A percentile compares a stretch with the other conserved stretches of the same genome.
Evolutionary conservation across 1,284 basidiomycete species (phyloP).

Genomic region (Malassezia pachydermatis): DNA sequence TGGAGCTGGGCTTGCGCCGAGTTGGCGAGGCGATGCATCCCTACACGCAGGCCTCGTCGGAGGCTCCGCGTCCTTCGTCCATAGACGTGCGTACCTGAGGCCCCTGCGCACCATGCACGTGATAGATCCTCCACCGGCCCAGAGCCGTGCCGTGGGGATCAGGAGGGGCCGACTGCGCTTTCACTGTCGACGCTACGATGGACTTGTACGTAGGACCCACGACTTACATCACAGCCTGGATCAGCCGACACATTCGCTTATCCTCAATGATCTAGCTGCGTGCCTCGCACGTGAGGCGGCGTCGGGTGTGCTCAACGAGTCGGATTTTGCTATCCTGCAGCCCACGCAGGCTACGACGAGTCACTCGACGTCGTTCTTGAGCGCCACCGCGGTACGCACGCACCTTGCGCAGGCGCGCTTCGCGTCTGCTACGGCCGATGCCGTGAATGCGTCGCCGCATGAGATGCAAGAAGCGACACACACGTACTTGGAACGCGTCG

Average conservation of each 20-base stretch:
- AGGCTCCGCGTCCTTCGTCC: too few relatives aligned
- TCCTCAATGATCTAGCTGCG: conserved; percentile 67
- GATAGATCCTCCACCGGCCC: too few relatives aligned
- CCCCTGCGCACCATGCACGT: background rate
- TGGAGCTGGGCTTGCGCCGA: conserved; percentile 23
- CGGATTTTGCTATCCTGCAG: conserved; percentile 11
- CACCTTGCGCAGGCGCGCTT: conserved; percentile 44
- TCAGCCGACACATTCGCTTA: conserved; percentile 65
- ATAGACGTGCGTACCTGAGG: too few relatives aligned
- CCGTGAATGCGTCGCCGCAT: conserved; percentile 17
- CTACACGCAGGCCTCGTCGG: too few relatives aligned
- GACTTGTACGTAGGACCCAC: conserved; percentile 7
- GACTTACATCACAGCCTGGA: conserved; percentile 34
- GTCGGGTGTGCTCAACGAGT: background rate
- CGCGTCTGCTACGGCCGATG: conserved; percentile 33
- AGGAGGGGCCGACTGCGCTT: background rate
- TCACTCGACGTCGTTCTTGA: background rate
- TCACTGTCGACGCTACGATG: background rate
- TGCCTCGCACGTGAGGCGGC: conserved; percentile 51
- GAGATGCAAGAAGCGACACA: background rate
- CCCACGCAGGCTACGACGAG: background rate
- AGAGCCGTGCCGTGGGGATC: background rate
- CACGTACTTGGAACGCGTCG: conserved; percentile 7
- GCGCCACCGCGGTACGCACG: conserved; percentile 28
- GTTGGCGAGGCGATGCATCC: background rate